Percentiles rank a stretch among this genome's conserved stretches.
These are phyloP conservation scores for Heliamphora exappendiculata DNA, from an alignment of 148 eudicot species.

Conservation along the genomic window DNA sequence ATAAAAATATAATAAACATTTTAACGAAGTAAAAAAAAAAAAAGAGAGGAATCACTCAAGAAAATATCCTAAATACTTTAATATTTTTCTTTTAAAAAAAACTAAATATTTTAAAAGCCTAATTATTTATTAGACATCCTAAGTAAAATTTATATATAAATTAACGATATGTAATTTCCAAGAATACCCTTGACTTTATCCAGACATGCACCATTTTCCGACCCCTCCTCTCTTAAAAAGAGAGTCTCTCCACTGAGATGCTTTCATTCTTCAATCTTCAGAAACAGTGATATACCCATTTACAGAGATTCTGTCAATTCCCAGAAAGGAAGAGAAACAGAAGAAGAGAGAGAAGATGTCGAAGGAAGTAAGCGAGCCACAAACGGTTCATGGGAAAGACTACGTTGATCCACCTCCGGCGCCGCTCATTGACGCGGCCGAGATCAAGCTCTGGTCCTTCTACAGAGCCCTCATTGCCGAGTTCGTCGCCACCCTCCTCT, in stretches of 20 bases:
- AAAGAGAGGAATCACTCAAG: neutral
- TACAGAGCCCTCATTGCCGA: constrained; percentile 90
- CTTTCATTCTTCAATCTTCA: constrained; percentile 1
- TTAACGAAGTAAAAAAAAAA: too few relatives aligned
- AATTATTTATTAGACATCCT: too few relatives aligned
- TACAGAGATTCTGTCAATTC: neutral
- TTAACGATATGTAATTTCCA: neutral
- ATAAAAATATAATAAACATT: too few relatives aligned
- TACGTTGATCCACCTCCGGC: constrained; percentile 94
- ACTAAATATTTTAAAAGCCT: too few relatives aligned
- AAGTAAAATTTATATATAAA: neutral
- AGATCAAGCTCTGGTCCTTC: constrained; percentile 77
- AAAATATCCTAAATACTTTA: too few relatives aligned
- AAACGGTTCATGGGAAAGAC: constrained; percentile 47
- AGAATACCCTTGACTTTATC: constrained; percentile 1
- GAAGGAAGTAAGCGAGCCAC: constrained; percentile 58
- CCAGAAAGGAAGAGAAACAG: constrained; percentile 5
- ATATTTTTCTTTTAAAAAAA: too few relatives aligned
- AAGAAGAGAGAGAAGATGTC: constrained; percentile 31
- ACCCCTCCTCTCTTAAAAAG: neutral
- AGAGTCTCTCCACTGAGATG: neutral
- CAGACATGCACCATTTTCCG: neutral
- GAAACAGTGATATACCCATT: neutral
- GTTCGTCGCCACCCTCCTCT: constrained; percentile 78
- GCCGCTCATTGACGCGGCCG: constrained; percentile 62